phyloP scores from a whole-genome alignment of 805 yeast species.

The Wickerhamomyces sydowiorum region DNA sequence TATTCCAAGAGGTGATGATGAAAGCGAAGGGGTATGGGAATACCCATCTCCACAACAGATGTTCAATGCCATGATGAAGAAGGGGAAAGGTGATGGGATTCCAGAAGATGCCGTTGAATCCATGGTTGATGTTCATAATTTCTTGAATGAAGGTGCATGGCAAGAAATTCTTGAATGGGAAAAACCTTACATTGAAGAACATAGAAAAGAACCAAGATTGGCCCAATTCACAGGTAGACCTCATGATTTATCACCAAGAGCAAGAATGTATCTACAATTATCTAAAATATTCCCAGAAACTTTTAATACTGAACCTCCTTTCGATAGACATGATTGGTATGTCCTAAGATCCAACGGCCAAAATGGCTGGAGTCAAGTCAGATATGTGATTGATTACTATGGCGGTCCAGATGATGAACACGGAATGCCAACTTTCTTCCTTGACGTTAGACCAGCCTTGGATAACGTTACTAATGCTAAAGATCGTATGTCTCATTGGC shows the following conservation, averaged over 20 bases:
- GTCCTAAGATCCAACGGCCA: constrained; percentile 59
- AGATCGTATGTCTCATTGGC: constrained; percentile 69
- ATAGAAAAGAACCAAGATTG: constrained; percentile 65
- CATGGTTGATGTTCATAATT: constrained; percentile 97
- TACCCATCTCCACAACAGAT: constrained; percentile 99
- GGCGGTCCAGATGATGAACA: constrained; percentile 90
- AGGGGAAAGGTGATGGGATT: constrained; percentile 82
- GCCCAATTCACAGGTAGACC: constrained; percentile 91
- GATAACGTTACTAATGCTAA: constrained; percentile 57
- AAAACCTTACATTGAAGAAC: constrained; percentile 50
- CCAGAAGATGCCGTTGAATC: constrained; percentile 94
- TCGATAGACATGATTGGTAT: constrained; percentile 98
- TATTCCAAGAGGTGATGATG: constrained; percentile 75
- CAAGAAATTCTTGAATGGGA: constrained; percentile 92
- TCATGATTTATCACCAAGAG: constrained; percentile 80
- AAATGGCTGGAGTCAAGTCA: constrained; percentile 59
- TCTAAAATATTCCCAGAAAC: constrained; percentile 67
- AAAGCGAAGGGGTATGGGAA: constrained; percentile 83
- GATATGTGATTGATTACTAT: constrained; percentile 94
- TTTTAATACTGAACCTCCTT: constrained; percentile 79
- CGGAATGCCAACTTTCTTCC: constrained; percentile 85
- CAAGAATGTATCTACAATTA: constrained; percentile 58
- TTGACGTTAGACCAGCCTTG: constrained; percentile 94
- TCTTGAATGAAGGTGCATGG: constrained; percentile 97
- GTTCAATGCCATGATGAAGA: constrained; percentile 95